These are phyloP conservation scores for Thozetella sp. DNA, from an alignment of 495 filamentous ascomycete species.

Conservation along the genomic window DNA sequence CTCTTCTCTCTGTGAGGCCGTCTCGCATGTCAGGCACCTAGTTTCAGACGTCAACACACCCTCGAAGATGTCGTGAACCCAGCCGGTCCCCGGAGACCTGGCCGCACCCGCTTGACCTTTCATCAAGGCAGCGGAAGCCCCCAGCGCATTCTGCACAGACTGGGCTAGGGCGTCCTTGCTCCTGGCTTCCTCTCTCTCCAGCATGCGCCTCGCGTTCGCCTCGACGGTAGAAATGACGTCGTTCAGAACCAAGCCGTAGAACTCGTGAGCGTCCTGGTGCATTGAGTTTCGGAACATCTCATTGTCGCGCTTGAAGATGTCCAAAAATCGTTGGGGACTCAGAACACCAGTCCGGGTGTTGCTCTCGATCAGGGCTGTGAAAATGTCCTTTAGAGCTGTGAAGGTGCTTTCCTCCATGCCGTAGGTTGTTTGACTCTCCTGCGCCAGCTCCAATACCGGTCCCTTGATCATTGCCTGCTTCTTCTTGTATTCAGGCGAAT, in stretches of 20 bases:
- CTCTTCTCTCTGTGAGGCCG: constrained; percentile 91
- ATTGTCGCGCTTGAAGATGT: constrained; percentile 89
- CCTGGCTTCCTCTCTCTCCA: constrained; percentile 45
- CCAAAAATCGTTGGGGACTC: constrained; percentile 91
- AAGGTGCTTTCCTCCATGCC: constrained; percentile 96
- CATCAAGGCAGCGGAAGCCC: constrained; percentile 44
- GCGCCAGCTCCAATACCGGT: constrained; percentile 78
- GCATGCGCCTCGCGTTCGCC: constrained; percentile 65
- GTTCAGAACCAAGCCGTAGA: constrained; percentile 93
- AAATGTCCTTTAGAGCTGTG: constrained; percentile 93
- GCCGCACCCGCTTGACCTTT: constrained; percentile 30
- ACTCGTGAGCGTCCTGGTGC: constrained; percentile 99
- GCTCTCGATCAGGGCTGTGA: constrained; percentile 86
- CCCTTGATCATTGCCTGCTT: constrained; percentile 87
- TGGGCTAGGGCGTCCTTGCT: constrained; percentile 31
- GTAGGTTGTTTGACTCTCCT: constrained; percentile 75
- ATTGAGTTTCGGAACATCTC: constrained; percentile 97
- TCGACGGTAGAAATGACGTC: constrained; percentile 95
- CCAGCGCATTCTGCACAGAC: constrained; percentile 42
- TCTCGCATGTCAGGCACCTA: constrained; percentile 94
- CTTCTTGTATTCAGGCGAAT: constrained; percentile 95
- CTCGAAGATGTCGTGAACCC: constrained; percentile 98
- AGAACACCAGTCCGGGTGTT: constrained; percentile 83
- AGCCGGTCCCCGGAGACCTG: constrained; percentile 63
- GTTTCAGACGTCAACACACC: constrained; percentile 95